Base-by-base conservation (phyloP, 345 rosid genomes). In the Noccaea caerulescens region DNA sequence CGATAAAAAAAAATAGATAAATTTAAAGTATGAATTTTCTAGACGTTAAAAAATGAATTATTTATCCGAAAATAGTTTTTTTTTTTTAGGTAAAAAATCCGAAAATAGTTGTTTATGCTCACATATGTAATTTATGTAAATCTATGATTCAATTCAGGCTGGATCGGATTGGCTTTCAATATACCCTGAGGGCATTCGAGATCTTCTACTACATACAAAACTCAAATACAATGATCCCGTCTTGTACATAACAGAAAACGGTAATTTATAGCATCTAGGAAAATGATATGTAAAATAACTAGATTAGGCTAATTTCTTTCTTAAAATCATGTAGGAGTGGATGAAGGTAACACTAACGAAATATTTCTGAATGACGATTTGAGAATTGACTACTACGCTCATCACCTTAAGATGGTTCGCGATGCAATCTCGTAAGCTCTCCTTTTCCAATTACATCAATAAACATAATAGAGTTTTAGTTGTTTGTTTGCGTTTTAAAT, bases 211-310 rank as follows among this genome's bases (percentile, higher is more conserved):
- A 6, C 62, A 85, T 58, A 66, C 59, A 32, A 83, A 85, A 62
- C 2, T 44, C 50, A 83, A 76, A 34, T 88, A 70, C 69, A 77
- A 81, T 3, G 58, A 78, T 53, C 88, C 88, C 1, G n/a, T 55
- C 4, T 64, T 87, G 47, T 81, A 78, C 54, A 52, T 87, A 3
- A 84, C 90, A 25, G 93, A 85, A 50, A 87, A 87, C 11, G 93
- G 93, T 82, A 77, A 76, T 1, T 55, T 32, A 27, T 14, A 18
- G 2, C 46, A 20, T 18, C 36, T 2, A 1, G n/a, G n/a, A 32
- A 32, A 10, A 62, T 62, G 27, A 25, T 25, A 18, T 52, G 3
- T 62, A 39, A 52, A 61, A 30, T 1, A 37, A 71, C 11, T 52
- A 27, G 37, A 51, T 18, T 11, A 41, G 3, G 5, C 53, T 66